Conservation (phyloP, 2,329 filamentous ascomycete species). For the Aspergillus fumigatiaffinis region DNA sequence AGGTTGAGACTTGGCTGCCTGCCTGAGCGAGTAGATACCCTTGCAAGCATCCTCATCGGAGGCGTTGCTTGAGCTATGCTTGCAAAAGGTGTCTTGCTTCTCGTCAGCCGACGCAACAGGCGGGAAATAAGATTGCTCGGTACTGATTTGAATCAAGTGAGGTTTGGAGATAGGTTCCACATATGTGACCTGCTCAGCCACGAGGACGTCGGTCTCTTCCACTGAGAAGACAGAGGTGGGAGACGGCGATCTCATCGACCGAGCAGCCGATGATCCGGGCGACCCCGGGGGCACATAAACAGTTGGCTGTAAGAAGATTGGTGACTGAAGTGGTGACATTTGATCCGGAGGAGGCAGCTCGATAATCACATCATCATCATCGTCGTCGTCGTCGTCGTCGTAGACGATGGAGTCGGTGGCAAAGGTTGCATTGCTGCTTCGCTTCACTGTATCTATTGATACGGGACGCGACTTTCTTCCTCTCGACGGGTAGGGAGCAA, state of each 20-base stretch:
- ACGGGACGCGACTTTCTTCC: slow-evolving; percentile 28
- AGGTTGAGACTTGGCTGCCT: slow-evolving; percentile 16
- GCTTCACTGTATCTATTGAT: slow-evolving; percentile 34
- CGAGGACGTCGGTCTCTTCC: slow-evolving; percentile 30
- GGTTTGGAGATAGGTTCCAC: slow-evolving; percentile 29
- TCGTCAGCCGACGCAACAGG: slow-evolving; percentile 3
- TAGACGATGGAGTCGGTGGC: slow-evolving; percentile 28
- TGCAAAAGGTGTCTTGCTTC: slow-evolving; percentile 4
- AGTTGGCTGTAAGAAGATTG: slow-evolving; percentile 26
- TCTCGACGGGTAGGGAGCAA: slow-evolving; percentile 17
- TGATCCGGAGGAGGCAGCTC: slow-evolving; percentile 30
- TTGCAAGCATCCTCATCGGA: background rate
- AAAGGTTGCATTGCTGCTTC: slow-evolving; percentile 29
- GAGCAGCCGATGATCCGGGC: slow-evolving; percentile 9
- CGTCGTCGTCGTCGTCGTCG: slow-evolving; percentile 24
- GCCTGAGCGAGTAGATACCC: slow-evolving; percentile 12
- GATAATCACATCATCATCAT: slow-evolving; percentile 30
- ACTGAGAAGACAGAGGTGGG: slow-evolving; percentile 26
- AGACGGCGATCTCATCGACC: slow-evolving; percentile 24
- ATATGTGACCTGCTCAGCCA: slow-evolving; percentile 31
- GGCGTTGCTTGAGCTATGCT: background rate
- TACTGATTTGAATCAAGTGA: slow-evolving; percentile 31
- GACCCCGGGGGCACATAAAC: slow-evolving; percentile 28
- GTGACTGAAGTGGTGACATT: slow-evolving; percentile 24
- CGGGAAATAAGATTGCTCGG: slow-evolving; percentile 9